Evolutionary conservation across 2,329 filamentous ascomycete species (phyloP).

Genomic region (Colletotrichum sp.): DNA sequence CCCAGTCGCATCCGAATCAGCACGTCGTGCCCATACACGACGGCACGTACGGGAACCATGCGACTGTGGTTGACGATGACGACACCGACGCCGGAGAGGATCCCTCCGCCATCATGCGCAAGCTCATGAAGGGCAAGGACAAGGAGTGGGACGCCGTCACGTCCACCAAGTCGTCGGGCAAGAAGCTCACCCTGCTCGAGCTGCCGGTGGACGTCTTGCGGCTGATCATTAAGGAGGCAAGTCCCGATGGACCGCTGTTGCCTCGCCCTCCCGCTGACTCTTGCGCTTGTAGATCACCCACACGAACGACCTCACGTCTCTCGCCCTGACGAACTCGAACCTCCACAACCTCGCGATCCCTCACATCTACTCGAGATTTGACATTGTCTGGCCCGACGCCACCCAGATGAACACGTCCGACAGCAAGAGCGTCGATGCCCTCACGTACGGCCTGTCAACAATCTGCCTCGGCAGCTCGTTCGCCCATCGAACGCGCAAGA

Average conservation of each 20-base stretch:
- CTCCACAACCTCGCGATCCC: conserved; percentile 78
- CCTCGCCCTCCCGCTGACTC: conserved; percentile 3
- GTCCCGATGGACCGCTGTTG: conserved; percentile 24
- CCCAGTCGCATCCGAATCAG: conserved; percentile 9
- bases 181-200: conserved; percentile 67
- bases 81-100: conserved; percentile 19
- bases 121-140: conserved; percentile 63
- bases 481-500: conserved; percentile 40
- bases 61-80: not conserved
- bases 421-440: conserved; percentile 77
- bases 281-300: conserved; percentile 66
- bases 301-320: conserved; percentile 80
- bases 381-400: conserved; percentile 84
- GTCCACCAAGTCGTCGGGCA: conserved; percentile 24
- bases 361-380: conserved; percentile 83
- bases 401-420: conserved; percentile 67
- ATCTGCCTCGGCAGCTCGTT: conserved; percentile 70
- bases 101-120: conserved; percentile 28
- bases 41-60: not conserved
- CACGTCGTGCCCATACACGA: not conserved
- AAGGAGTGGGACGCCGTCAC: conserved; percentile 70
- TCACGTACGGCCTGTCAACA: conserved; percentile 83
- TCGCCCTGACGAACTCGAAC: conserved; percentile 79
- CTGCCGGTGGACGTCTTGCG: conserved; percentile 80
- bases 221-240: conserved; percentile 79